Evolutionary conservation across 1,284 basidiomycete genomes (phyloP), one percentile per base, ranked within the genome.

Genomic region (Cryptococcus deneoformans): DNA sequence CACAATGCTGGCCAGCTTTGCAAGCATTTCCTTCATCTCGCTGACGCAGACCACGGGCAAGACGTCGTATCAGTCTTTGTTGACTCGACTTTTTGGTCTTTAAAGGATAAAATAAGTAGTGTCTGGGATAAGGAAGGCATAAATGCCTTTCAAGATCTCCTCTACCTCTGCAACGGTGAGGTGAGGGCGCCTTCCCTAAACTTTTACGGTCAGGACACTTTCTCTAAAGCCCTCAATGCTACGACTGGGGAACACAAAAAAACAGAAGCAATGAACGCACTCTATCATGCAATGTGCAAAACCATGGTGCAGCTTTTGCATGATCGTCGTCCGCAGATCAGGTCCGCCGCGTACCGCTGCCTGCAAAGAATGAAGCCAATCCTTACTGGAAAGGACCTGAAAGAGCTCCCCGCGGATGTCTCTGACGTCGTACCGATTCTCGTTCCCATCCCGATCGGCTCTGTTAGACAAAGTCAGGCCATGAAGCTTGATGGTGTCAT

Each of bases 141-240:
- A 5, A 79, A 85, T 50, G 87, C 88, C 0, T 92, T 94, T 63
- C 82, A 87, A n/a, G 81, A 84, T 11, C 78, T 94, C 7, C 77
- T 95, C 11, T 78, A 84, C 52, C 57, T 61, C 14, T 58, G 59
- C 8, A 47, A 67, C 29, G 71, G 70, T 10, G 50, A 67, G 10
- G 50, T 77, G 6, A 65, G 68, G 7, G 66, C 70, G 1, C 76
- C 76, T 5, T 72, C 76, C 6, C 84, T 88, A 77, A 77, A 54
- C 0, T 53, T 56, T 24, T 24, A n/a, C 16, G 6, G 34, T 35
- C 16, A 29, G 20, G 46, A 12, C 6, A 5, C 9, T 8, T 29
- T 29, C 6, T 29, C 46, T 10, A 20, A 20, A 20, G 20, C 20
- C 20, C 20, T 20, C 20, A 20, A 20, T 20, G 20, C 20, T 20